Base-by-base conservation (phyloP, 108 stramenopile genomes). In the Epipyxis sp. region DNA sequence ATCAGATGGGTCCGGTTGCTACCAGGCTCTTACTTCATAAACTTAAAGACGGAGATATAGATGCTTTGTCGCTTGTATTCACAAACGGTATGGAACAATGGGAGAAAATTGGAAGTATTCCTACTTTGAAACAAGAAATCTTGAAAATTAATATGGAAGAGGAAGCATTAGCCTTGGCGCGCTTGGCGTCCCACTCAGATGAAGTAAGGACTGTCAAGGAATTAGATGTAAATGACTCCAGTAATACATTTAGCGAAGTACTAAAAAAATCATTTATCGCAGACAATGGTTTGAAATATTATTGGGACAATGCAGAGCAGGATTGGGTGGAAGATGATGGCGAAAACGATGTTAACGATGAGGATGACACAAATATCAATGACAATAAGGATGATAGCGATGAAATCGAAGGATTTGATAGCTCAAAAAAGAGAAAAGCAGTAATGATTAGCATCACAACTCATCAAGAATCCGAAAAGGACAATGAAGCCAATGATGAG, bases 361-460 rank as follows among this genome's bases (percentile, higher is more conserved):
- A 92, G 77, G 81, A 87, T 29, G 91, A 90, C 10, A 6, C 3
- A 16, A 29, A 37, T 65, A 65, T 65, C 34, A 89, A 90, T 76
- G 86, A 91, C 80, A 81, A 79, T 6, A 37, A 76, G 6, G 80
- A 86, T 1, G 84, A 91, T 39, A 90, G 90, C 77, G 90, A 91
- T 59, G 88, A 65, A 40, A 25, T 29, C 37, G 62, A 42, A 6
- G 44, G 50, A 29, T 45, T 69, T 40, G 59, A 27, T 16, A 40
- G 27, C 30, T 39, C 3, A 0, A 58, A 59, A 40, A 76, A 42
- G 34, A 77, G 29, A 32, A 43, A 30, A 34, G 27, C 34, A 13
- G n/a, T 39, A 13, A 16, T 57, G 25, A 25, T 20, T 57, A 20
- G 20, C 20, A 25, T 57, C 54, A 25, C 54, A 57, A 20, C 54